Percentiles rank a stretch among this genome's conserved stretches.
Evolutionary conservation across 768 basidiomycete species (phyloP).

Genomic region (Aureoboletus auriporus): DNA sequence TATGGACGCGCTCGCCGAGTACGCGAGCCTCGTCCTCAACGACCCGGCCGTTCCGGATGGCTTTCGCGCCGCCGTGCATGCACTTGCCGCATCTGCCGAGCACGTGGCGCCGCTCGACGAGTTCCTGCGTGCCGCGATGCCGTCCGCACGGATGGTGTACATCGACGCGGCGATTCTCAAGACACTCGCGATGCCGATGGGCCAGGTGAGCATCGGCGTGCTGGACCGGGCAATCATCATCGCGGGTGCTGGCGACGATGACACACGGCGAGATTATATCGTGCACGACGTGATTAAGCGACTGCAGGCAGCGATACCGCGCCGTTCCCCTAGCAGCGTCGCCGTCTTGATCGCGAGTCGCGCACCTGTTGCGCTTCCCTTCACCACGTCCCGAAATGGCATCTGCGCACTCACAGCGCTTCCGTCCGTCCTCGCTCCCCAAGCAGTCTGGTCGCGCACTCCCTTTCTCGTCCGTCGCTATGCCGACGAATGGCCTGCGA

Average conservation of each 20-base stretch:
- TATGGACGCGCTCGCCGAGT: slow-evolving; percentile 3
- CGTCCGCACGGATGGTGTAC: slow-evolving; percentile 57
- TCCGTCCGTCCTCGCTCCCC: slow-evolving; percentile 60
- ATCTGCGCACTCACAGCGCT: slow-evolving; percentile 42
- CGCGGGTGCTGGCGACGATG: slow-evolving; percentile 66
- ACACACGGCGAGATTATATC: slow-evolving; percentile 48
- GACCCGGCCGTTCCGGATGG: not conserved
- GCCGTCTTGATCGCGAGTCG: slow-evolving; percentile 6
- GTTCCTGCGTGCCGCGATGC: slow-evolving; percentile 42
- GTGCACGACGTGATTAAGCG: slow-evolving; percentile 57
- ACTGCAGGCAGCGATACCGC: slow-evolving; percentile 46
- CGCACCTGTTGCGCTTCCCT: not conserved
- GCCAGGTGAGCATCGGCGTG: slow-evolving; percentile 40
- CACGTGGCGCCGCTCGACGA: slow-evolving; percentile 16
- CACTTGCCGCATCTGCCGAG: too few species aligned
- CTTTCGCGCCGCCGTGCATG: slow-evolving; percentile 9
- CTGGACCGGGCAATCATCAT: slow-evolving; percentile 83
- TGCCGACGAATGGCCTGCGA: slow-evolving; percentile 74
- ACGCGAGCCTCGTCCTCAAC: slow-evolving; percentile 14
- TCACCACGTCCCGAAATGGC: slow-evolving; percentile 14
- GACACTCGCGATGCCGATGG: slow-evolving; percentile 31
- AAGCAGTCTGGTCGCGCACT: slow-evolving; percentile 32
- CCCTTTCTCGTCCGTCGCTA: slow-evolving; percentile 77
- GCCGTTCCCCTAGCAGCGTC: not conserved
- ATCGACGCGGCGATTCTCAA: slow-evolving; percentile 70